Evolutionary conservation across 192 early-diverging fungal genomes (phyloP).

Genomic region (Lunasporangiospora selenospora): DNA sequence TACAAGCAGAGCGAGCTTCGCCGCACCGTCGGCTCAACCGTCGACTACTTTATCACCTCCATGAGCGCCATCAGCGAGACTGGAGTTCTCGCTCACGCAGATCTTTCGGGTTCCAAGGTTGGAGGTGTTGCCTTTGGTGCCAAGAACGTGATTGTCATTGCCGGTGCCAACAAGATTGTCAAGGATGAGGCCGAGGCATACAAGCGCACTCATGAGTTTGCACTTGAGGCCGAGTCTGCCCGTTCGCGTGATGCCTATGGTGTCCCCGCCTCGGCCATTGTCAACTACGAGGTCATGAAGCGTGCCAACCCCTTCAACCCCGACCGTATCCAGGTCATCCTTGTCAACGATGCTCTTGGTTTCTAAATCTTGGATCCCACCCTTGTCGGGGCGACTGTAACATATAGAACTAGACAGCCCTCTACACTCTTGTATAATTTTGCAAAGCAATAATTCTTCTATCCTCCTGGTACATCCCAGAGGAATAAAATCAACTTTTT

Average conservation of each 20-base stretch:
- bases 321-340: conserved; percentile 10
- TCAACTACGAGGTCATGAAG: conserved; percentile 16
- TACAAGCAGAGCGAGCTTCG: conserved; percentile 13
- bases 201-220: conserved; percentile 23
- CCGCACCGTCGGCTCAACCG: conserved; percentile 18
- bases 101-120: conserved; percentile 26
- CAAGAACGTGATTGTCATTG: conserved; percentile 12
- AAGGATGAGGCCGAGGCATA: conserved; percentile 17
- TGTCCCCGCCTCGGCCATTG: conserved; percentile 16
- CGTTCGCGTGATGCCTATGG: conserved; percentile 26
- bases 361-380: conserved; percentile 28
- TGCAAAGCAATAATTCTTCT: too few relatives aligned
- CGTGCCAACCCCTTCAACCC: conserved; percentile 6
- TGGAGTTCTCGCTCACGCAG: conserved; percentile 10
- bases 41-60: conserved; percentile 25
- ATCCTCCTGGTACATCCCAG: too few relatives aligned
- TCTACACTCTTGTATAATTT: background rate
- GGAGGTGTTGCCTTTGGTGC: conserved; percentile 6
- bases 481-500: too few relatives aligned
- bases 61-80: conserved; percentile 22
- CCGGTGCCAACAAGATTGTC: conserved; percentile 36
- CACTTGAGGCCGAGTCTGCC: conserved; percentile 11
- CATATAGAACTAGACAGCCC: background rate
- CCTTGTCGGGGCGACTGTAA: background rate
- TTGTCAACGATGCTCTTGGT: conserved; percentile 26